phyloP scores from a whole-genome alignment of 1,284 basidiomycete genomes.

The Bondarzewia mesenterica region DNA sequence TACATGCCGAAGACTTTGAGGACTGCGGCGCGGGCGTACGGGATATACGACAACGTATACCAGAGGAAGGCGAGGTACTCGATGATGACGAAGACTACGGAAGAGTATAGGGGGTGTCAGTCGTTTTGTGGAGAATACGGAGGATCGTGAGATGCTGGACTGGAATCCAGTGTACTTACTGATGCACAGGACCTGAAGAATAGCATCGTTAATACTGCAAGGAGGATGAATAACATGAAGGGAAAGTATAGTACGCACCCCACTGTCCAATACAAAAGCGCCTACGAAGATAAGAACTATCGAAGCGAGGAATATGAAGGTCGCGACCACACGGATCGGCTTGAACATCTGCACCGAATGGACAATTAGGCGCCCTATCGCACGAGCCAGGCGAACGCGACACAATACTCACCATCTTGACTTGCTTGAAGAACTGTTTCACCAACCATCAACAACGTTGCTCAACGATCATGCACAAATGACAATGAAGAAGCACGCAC shows the following conservation, averaged over 20 bases:
- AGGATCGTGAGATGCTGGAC: too few species aligned
- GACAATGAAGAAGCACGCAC: slow-evolving; percentile 34
- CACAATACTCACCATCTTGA: slow-evolving; percentile 54
- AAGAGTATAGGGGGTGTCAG: slow-evolving; percentile 10
- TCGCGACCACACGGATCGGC: slow-evolving; percentile 80
- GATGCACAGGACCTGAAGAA: slow-evolving; percentile 34
- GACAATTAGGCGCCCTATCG: not conserved
- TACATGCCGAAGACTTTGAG: slow-evolving; percentile 54
- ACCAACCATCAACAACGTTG: not conserved
- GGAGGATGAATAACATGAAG: slow-evolving; percentile 5
- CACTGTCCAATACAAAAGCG: slow-evolving; percentile 66
- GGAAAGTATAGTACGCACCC: slow-evolving; percentile 35
- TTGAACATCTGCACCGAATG: slow-evolving; percentile 77
- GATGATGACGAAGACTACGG: slow-evolving; percentile 83
- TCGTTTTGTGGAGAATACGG: not conserved
- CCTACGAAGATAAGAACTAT: slow-evolving; percentile 76
- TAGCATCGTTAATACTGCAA: not conserved
- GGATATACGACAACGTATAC: slow-evolving; percentile 81
- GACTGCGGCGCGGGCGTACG: slow-evolving; percentile 74
- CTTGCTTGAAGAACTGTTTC: slow-evolving; percentile 64
- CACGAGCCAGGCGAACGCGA: not conserved
- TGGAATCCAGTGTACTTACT: slow-evolving; percentile 24
- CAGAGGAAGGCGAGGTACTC: slow-evolving; percentile 82
- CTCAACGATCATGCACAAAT: not conserved
- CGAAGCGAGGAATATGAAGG: slow-evolving; percentile 69